These are phyloP conservation scores for Podospora conica DNA, from an alignment of 495 filamentous ascomycete genomes.

Conservation along the genomic window DNA sequence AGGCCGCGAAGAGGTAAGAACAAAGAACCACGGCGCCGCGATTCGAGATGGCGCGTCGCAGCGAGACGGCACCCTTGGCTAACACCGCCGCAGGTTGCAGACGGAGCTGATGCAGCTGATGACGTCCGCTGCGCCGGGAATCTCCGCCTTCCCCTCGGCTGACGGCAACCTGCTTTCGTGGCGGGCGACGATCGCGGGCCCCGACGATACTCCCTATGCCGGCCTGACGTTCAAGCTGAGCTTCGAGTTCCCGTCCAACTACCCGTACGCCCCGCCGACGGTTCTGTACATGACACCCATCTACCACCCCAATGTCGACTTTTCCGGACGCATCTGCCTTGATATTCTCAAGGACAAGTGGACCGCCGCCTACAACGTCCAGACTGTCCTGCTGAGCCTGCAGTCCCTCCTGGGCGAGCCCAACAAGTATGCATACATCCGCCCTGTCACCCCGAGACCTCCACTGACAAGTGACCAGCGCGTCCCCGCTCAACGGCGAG, in stretches of 20 bases:
- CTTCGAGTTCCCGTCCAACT: constrained; percentile 85
- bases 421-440: constrained; percentile 70
- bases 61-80: neutral
- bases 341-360: constrained; percentile 99
- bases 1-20: constrained; percentile 70
- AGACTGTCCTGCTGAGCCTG: constrained; percentile 84
- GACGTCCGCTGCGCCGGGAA: constrained; percentile 85
- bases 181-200: constrained; percentile 90
- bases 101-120: constrained; percentile 97
- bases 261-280: constrained; percentile 87
- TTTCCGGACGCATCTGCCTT: constrained; percentile 85
- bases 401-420: constrained; percentile 95
- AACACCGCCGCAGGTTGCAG: constrained; percentile 62
- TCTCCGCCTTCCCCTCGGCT: constrained; percentile 88
- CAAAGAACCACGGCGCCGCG: neutral
- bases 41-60: neutral
- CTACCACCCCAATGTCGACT: constrained; percentile 92
- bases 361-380: constrained; percentile 89
- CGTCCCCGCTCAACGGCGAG: constrained; percentile 91
- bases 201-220: constrained; percentile 85
- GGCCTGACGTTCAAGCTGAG: constrained; percentile 87
- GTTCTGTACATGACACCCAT: constrained; percentile 92
- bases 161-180: constrained; percentile 87
- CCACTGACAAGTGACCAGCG: constrained; percentile 44
- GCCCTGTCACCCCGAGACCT: neutral